These are phyloP conservation scores for Fusarium longipes DNA, from an alignment of 2,329 filamentous ascomycete genomes.

Conservation along the genomic window DNA sequence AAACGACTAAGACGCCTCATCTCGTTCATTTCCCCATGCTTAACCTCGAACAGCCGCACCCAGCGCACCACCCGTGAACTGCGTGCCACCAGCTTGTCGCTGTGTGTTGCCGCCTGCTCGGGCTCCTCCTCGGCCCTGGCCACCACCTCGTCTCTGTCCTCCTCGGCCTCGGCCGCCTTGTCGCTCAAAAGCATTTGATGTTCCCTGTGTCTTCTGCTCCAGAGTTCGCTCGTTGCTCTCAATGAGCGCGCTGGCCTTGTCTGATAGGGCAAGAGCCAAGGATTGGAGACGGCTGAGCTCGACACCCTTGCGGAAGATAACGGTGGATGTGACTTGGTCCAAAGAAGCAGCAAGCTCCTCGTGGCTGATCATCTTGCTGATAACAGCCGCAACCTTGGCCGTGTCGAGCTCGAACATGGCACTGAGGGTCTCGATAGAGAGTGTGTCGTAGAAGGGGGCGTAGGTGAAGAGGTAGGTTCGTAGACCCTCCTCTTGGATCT, in stretches of 20 bases:
- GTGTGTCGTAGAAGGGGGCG: conserved; percentile 98
- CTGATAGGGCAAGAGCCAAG: conserved; percentile 89
- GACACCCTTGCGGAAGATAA: conserved; percentile 99
- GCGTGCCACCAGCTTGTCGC: conserved; percentile 77
- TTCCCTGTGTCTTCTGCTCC: conserved; percentile 96
- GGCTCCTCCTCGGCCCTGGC: conserved; percentile 71
- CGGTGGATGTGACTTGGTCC: conserved; percentile 95
- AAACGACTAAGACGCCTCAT: conserved; percentile 50
- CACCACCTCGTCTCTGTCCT: conserved; percentile 70
- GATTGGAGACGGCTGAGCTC: conserved; percentile 97
- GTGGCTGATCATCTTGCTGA: conserved; percentile 99
- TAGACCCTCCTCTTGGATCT: conserved; percentile 98
- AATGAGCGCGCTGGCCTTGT: conserved; percentile 96
- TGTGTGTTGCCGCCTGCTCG: conserved; percentile 68
- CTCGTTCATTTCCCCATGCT: conserved; percentile 44
- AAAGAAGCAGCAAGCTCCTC: conserved; percentile 96
- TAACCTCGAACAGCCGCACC: conserved; percentile 74
- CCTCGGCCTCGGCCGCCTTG: conserved; percentile 83
- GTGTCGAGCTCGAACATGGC: conserved; percentile 94
- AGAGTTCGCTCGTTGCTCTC: conserved; percentile 97
- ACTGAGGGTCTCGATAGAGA: conserved; percentile 85
- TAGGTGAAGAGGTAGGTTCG: conserved; percentile 99
- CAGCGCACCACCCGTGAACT: conserved; percentile 84
- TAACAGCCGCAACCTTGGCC: conserved; percentile 91
- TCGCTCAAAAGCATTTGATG: conserved; percentile 93